Base-by-base conservation (phyloP, 2,329 filamentous ascomycete species). In the Dryadomyces quercivorus region DNA sequence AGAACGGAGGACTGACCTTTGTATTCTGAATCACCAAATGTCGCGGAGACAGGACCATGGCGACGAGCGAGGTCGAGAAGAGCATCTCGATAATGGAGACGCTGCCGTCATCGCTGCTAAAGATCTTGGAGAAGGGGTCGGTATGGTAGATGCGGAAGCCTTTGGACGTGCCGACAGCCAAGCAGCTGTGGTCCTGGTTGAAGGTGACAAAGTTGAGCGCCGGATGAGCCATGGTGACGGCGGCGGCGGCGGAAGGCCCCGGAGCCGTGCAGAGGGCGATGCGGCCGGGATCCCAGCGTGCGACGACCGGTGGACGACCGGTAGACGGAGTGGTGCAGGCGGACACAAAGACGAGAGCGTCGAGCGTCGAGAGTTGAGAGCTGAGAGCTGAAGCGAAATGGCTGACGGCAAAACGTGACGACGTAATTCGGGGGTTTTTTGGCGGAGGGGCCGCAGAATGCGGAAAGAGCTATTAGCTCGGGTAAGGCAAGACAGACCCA, bases 31-130 rank as follows among this genome's bases (percentile, higher is more conserved):
- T 97, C 61, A 95, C 88, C 54, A 98, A 76, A 57, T 95, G 86
- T 55, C 93, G 81, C 5, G 93, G 93, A 20, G 93, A 96, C 45
- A 95, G 76, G 59, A 96, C 91, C 54, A 97, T 78, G 53, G 93
- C 93, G 55, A 98, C 92, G 40, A 98, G 81, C 2, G 93, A 97
- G 36, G 93, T 97, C 36, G 92, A 96, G 71, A 98, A 98, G 60
- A 98, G 82, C 91, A 97, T 97, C 74, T 98, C 93, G 64, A 97
- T 85, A 60, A 96, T 90, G 49, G 90, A 87, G 54, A 98, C 92
- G 69, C 97, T 95, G 57, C 88, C 89, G 66, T 97, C 90, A 67
- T 92, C 88, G 65, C 88, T 93, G 67, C 91, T 92, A 70, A 93
- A 96, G 65, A 91, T 90, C 70, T 95, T 93, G 62, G 86, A 85